These are phyloP conservation scores for Crepidotus variabilis DNA, from an alignment of 768 basidiomycete species.

Conservation along the genomic window DNA sequence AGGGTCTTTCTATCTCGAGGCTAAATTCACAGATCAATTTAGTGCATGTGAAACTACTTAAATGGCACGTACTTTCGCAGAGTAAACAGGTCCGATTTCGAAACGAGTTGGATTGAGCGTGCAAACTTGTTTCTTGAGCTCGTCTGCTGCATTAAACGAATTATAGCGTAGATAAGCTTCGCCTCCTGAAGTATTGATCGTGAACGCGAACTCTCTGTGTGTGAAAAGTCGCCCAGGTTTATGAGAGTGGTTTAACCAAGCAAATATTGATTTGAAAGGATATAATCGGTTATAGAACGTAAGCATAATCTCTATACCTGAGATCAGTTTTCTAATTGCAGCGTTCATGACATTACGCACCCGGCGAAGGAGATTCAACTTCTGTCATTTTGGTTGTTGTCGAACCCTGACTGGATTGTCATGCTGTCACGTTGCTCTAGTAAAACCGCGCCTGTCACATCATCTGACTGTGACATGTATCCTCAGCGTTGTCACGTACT, in stretches of 20 bases:
- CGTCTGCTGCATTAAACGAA: constrained; percentile 80
- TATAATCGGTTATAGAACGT: constrained; percentile 87
- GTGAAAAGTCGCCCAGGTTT: constrained; percentile 78
- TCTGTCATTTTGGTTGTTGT: neutral
- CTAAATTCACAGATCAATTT: constrained; percentile 33
- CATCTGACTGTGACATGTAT: constrained; percentile 13
- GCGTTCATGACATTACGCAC: neutral
- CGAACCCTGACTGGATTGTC: neutral
- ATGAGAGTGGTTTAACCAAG: constrained; percentile 94
- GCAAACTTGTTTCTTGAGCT: constrained; percentile 88
- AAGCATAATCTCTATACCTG: constrained; percentile 40
- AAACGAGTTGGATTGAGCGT: constrained; percentile 88
- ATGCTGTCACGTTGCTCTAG: neutral
- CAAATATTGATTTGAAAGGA: constrained; percentile 91
- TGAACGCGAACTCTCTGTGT: constrained; percentile 95
- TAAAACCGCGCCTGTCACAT: constrained; percentile 15
- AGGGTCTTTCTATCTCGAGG: constrained; percentile 88
- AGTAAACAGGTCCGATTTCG: constrained; percentile 95
- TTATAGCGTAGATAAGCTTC: constrained; percentile 89
- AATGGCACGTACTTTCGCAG: constrained; percentile 62
- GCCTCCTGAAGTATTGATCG: constrained; percentile 66
- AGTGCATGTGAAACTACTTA: neutral
- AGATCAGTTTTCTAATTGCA: neutral
- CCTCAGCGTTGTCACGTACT: too few relatives aligned
- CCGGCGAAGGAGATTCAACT: neutral